These are phyloP conservation scores for Plasmopara viticola DNA, from an alignment of 352 stramenopile species.

Conservation along the genomic window DNA sequence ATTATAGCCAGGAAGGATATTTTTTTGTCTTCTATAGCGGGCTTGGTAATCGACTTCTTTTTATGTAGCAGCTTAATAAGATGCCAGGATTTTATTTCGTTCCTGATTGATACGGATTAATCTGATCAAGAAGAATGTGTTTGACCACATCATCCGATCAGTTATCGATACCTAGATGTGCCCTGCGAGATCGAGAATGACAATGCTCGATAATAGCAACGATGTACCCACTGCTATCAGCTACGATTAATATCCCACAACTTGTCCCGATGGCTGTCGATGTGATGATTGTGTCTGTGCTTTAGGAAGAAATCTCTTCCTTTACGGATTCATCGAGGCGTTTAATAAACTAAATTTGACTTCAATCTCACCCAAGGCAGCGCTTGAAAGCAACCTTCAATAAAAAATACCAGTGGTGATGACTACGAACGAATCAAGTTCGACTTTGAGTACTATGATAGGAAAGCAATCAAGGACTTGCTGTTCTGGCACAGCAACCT, in stretches of 20 bases:
- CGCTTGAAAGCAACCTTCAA: neutral
- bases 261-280: neutral
- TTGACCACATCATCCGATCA: too few species aligned
- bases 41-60: too few species aligned
- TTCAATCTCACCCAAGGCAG: neutral
- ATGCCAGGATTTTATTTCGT: too few species aligned
- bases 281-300: neutral
- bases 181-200: too few species aligned
- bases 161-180: neutral
- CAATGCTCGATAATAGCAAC: neutral
- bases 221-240: neutral
- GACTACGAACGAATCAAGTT: neutral
- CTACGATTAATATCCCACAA: neutral
- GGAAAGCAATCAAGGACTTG: neutral
- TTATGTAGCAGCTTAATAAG: too few species aligned
- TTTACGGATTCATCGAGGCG: neutral
- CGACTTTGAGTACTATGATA: too few species aligned
- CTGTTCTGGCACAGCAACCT: neutral
- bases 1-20: too few species aligned
- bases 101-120: too few species aligned
- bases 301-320: neutral
- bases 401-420: neutral
- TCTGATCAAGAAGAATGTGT: too few species aligned
- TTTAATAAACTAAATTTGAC: neutral
- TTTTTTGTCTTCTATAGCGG: too few species aligned